Evolutionary conservation across 495 filamentous ascomycete genomes (phyloP), one percentile per base, ranked within the genome.

Genomic region (Tuber aestivum): DNA sequence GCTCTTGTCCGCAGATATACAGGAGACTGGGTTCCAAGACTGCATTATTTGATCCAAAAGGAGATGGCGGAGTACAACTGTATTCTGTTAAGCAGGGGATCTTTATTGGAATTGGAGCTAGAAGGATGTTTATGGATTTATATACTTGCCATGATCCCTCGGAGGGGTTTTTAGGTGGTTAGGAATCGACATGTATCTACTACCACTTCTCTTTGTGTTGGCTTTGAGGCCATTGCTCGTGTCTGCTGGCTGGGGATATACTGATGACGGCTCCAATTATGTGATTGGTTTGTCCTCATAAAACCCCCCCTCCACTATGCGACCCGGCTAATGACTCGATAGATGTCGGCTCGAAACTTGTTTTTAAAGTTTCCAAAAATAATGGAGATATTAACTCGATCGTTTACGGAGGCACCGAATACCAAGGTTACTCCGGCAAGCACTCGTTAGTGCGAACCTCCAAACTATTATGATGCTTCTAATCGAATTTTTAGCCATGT

Each of bases 311-410:
- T 68, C 40, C 12, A 37, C 38, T 18, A 32, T 48, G 35, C 18
- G 1, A 35, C 8, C 21, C 27, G 1, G 21, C 56, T 70, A 75
- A 75, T 42, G 20, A 40, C 5, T 38, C n/a, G 23, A 70, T 50
- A 76, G 77, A 73, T 73, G 70, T 50, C n/a, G 69, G 74, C 0
- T 69, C 77, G 18, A 76, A 50, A 27, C 74, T 78, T 16, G 74
- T 77, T 56, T 78, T 78, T 41, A 78, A 73, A 16, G 70, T 77
- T 68, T 78, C 74, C 41, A 78, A 78, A 32, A 71, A 74, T 9
- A 78, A 78, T 76, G 77, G 77, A 41, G 77, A 78, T 73, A 78
- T 78, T 41, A 77, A 72, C 44, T 78, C 74, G 18, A 78, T 77
- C 41, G 74, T 78, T 7, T 78, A 61, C n/a, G 45, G 69, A 48